Evolutionary conservation across 805 yeast species (phyloP), one percentile per base, ranked within the genome.

Genomic region (Zygoascus ofunaensis): DNA sequence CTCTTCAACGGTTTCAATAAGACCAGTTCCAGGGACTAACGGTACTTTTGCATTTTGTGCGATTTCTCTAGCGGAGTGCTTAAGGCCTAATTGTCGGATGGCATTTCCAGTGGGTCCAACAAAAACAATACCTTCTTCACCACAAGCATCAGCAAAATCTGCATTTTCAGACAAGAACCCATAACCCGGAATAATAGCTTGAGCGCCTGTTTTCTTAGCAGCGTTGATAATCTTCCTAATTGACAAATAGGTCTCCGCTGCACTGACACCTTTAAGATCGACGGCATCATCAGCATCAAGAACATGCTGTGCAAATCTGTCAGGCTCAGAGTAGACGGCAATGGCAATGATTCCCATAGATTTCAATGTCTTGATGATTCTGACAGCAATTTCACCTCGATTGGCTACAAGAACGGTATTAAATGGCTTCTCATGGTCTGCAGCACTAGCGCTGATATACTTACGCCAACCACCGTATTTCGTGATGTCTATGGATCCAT

Each of bases 41-140:
- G 98, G 98, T 41, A 90, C 97, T 37, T 81, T 80, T n/a, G 97
- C 97, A 39, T 72, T 72, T 53, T 74, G 76, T 19, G 98, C 98
- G 52, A 92, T 86, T 59, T 80, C 92, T 66, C 97, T 79, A 5
- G 98, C 98, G 40, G 97, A 87, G 62, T 92, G 98, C 69, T 90
- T 90, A 53, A 92, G 73, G 38, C 98, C 98, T 41, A 90, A 73
- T 56, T 80, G 79, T 61, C 95, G 74, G 58, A 90, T 92, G 7
- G 95, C 89, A 49, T 85, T 87, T 42, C 96, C 96, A 14, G 90
- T 73, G 15, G 98, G 98, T n/a, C 98, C 98, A 37, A 90, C 94
- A 65, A 90, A 90, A 1, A 81, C 82, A 54, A 90, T 80, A 32
- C 92, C 94, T 61, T 84, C 95, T 43, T 66, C 68, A 22, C 68